phyloP scores from a whole-genome alignment of 2,329 filamentous ascomycete genomes.

The Aspergillus quadricinctus region DNA sequence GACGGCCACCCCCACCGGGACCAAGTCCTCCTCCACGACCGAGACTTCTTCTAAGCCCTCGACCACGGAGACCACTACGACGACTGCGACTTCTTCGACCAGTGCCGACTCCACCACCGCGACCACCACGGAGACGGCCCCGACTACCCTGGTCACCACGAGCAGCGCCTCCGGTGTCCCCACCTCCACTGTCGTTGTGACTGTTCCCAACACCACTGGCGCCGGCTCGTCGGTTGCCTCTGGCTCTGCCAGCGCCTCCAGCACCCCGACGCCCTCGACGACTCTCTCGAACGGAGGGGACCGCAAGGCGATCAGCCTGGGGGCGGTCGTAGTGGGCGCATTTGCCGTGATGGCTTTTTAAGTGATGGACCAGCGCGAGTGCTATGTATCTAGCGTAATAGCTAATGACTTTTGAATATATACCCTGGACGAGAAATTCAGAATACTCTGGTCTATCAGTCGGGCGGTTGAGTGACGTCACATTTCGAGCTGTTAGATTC shows the following conservation, averaged over 20 bases:
- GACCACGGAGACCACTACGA: not conserved
- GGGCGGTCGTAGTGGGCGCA: conserved; percentile 31
- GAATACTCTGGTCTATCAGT: no score
- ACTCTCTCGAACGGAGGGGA: conserved; percentile 28
- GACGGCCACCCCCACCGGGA: not conserved
- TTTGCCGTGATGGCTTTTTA: conserved; percentile 35
- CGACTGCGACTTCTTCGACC: not conserved
- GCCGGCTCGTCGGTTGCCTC: conserved; percentile 6
- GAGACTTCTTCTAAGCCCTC: not conserved
- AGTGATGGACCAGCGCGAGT: conserved; percentile 1
- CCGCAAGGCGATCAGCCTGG: conserved; percentile 32
- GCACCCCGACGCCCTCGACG: conserved; percentile 10
- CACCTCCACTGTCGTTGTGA: not conserved
- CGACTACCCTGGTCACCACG: not conserved
- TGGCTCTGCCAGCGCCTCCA: conserved; percentile 9
- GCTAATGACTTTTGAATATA: not conserved
- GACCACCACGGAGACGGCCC: not conserved
- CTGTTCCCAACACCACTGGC: conserved; percentile 2
- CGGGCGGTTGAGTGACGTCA: not conserved
- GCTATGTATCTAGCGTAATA: not conserved
- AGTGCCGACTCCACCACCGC: not conserved
- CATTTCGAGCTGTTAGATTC: not conserved
- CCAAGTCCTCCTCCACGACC: not conserved
- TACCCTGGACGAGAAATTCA: not conserved
- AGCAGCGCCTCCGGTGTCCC: not conserved